These are phyloP conservation scores for Aechmea fasciata DNA, from an alignment of 176 grass and related monocot genomes.

Conservation along the genomic window DNA sequence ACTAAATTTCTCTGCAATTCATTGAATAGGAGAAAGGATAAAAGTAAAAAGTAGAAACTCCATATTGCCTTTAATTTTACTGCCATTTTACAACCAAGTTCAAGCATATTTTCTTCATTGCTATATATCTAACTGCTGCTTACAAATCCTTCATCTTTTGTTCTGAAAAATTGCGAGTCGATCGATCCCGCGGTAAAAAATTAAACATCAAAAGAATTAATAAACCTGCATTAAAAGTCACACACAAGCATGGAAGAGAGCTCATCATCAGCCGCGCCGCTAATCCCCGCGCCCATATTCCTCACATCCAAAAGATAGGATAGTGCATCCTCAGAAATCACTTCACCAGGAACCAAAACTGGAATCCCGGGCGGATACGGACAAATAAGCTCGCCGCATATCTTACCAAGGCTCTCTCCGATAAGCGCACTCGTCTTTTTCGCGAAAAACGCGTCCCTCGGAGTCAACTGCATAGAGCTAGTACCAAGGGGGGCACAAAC, in stretches of 20 bases:
- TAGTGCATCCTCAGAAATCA: slow-evolving; percentile 49
- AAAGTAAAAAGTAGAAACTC: too few species aligned
- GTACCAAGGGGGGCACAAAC: slow-evolving; percentile 24
- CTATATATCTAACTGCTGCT: too few species aligned
- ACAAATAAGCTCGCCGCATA: slow-evolving; percentile 78
- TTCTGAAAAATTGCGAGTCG: neutral
- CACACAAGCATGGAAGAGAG: slow-evolving; percentile 65
- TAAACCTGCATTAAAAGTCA: slow-evolving; percentile 20
- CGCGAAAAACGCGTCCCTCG: slow-evolving; percentile 70
- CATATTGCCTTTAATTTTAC: too few species aligned
- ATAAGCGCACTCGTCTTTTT: slow-evolving; percentile 48
- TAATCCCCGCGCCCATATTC: slow-evolving; percentile 44
- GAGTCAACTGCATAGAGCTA: slow-evolving; percentile 37
- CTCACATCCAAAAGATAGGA: slow-evolving; percentile 43
- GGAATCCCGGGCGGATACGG: slow-evolving; percentile 84
- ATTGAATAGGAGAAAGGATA: too few species aligned
- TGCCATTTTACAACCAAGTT: too few species aligned
- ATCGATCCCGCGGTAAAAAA: neutral
- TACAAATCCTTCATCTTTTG: too few species aligned
- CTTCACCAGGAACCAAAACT: slow-evolving; percentile 64
- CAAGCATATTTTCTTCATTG: too few species aligned
- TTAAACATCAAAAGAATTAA: neutral
- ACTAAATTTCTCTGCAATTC: too few species aligned
- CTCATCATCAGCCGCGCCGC: slow-evolving; percentile 50
- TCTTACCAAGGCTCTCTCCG: slow-evolving; percentile 55